phyloP scores from a whole-genome alignment of 306 rosid genomes.

The Begonia loranthoides region DNA sequence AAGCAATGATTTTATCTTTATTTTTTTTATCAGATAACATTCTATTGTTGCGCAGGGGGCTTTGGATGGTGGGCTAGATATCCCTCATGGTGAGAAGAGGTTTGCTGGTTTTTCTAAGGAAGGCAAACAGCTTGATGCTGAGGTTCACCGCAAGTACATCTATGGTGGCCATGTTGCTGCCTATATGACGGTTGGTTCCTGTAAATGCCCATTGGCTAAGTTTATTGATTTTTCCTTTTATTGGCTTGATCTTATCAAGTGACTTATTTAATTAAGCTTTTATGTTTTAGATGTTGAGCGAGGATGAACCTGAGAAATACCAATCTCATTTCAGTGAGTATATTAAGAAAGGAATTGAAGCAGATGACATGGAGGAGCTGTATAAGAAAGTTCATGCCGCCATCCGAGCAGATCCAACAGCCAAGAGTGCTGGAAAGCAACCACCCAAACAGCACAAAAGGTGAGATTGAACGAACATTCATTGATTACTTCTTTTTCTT shows the following conservation, averaged over 20 bases:
- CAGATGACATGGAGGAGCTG: slow-evolving; percentile 45
- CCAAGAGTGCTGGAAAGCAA: slow-evolving; percentile 40
- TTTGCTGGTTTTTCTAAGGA: slow-evolving; percentile 76
- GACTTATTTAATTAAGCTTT: too few species aligned
- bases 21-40: background rate
- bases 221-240: background rate
- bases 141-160: slow-evolving; percentile 72
- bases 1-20: background rate
- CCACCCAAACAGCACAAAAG: slow-evolving; percentile 57
- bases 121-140: slow-evolving; percentile 57
- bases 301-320: slow-evolving; percentile 81
- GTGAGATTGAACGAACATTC: slow-evolving; percentile 10
- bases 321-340: slow-evolving; percentile 66
- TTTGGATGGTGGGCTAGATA: slow-evolving; percentile 82
- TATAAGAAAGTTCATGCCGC: slow-evolving; percentile 87
- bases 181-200: slow-evolving; percentile 42
- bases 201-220: background rate
- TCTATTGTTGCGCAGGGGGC: slow-evolving; percentile 41
- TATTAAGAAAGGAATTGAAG: slow-evolving; percentile 42
- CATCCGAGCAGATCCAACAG: slow-evolving; percentile 47
- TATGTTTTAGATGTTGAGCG: slow-evolving; percentile 31
- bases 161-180: slow-evolving; percentile 63
- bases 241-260: too few species aligned
- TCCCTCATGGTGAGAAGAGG: slow-evolving; percentile 84
- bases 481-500: background rate